Conservation (phyloP, 768 basidiomycete genomes). For the Tremella mesenterica region DNA sequence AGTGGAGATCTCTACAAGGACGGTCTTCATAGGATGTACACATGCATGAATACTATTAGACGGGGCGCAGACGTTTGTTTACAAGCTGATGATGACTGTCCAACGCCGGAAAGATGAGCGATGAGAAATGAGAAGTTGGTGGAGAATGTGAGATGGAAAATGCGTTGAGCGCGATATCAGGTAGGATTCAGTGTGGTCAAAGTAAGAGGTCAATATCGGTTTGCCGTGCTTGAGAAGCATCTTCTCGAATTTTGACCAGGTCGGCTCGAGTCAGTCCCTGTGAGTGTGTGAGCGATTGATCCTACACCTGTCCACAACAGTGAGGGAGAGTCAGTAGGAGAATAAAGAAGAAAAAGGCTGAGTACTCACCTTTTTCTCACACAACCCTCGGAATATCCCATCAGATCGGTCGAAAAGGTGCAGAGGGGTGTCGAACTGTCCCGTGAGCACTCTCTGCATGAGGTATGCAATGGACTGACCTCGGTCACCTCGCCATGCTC, state of each 20-base stretch:
- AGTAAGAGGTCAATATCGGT: constrained; percentile 4
- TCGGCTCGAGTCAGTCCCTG: background rate
- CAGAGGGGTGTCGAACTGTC: constrained; percentile 29
- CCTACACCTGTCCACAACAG: background rate
- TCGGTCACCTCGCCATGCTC: constrained; percentile 38
- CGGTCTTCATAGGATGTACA: too few relatives aligned
- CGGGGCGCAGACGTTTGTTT: too few relatives aligned
- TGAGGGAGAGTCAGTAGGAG: constrained; percentile 5
- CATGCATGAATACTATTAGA: too few relatives aligned
- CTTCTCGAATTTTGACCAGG: background rate
- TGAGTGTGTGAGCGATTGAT: background rate
- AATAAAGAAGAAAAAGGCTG: background rate
- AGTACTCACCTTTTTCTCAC: constrained; percentile 46
- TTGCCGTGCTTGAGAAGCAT: background rate
- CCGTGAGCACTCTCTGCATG: background rate
- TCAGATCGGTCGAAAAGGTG: constrained; percentile 43
- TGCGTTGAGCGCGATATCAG: too few relatives aligned
- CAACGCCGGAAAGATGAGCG: too few relatives aligned
- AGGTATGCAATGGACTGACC: constrained; percentile 7
- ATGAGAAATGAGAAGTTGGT: too few relatives aligned
- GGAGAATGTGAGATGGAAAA: too few relatives aligned
- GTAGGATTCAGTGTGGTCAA: too few relatives aligned
- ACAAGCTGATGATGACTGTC: too few relatives aligned
- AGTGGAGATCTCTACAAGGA: too few relatives aligned
- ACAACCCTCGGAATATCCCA: constrained; percentile 64